Evolutionary conservation across 2,329 filamentous ascomycete species (phyloP).

Genomic region (Lachnellula cervina): DNA sequence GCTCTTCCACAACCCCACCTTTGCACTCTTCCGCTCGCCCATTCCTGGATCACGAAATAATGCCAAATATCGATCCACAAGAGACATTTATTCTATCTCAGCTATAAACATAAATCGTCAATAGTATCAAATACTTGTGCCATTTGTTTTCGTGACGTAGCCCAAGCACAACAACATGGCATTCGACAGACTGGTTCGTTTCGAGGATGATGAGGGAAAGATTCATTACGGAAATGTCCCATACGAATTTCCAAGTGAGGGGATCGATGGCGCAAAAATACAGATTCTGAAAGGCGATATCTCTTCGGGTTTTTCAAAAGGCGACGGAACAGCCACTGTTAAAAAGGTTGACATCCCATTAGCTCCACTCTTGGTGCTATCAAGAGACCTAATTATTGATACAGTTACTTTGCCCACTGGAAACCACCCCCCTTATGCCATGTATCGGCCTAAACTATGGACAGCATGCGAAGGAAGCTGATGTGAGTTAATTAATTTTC

Average conservation of each 20-base stretch:
- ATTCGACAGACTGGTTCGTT: not conserved
- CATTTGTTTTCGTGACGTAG: no score
- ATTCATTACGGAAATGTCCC: not conserved
- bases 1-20: no score
- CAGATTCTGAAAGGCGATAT: not conserved
- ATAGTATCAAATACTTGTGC: no score
- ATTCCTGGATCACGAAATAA: no score
- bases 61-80: no score
- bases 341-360: not conserved
- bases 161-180: not conserved
- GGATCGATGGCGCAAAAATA: not conserved
- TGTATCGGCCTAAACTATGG: constrained; percentile 57
- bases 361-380: not conserved
- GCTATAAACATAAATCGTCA: no score
- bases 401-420: not conserved
- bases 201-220: not conserved
- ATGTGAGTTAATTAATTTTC: not conserved
- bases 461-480: constrained; percentile 39
- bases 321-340: not conserved
- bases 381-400: not conserved
- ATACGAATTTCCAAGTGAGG: not conserved
- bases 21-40: no score
- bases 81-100: no score
- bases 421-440: constrained; percentile 43
- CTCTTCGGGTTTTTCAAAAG: not conserved